These are phyloP conservation scores for Suillus subaureus DNA, from an alignment of 768 basidiomycete species.

Conservation along the genomic window DNA sequence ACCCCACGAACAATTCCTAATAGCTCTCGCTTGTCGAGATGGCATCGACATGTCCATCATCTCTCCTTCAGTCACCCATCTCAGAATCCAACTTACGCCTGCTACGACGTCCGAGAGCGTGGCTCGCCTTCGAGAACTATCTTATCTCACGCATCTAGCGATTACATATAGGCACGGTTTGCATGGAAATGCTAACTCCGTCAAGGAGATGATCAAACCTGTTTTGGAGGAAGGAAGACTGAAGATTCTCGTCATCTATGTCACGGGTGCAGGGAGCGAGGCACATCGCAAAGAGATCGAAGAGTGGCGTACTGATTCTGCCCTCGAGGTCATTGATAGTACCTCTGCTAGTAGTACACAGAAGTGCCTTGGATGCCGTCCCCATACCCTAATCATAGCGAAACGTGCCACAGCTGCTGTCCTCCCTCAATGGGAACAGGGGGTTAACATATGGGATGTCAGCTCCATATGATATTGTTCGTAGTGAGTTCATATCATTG, in stretches of 20 bases:
- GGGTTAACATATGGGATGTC: neutral
- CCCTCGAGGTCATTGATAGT: neutral
- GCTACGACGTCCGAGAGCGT: conserved; percentile 12
- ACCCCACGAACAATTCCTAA: conserved; percentile 36
- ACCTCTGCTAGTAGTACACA: neutral
- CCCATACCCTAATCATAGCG: neutral
- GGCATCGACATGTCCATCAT: conserved; percentile 36
- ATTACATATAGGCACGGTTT: conserved; percentile 13
- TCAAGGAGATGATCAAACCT: conserved; percentile 11
- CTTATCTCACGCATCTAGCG: conserved; percentile 20
- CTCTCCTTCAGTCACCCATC: conserved; percentile 32
- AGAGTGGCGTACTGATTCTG: conserved; percentile 8
- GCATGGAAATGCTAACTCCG: neutral
- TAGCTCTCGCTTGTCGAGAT: conserved; percentile 37
- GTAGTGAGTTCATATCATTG: neutral
- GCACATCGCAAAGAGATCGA: conserved; percentile 12
- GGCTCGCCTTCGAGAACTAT: conserved; percentile 15
- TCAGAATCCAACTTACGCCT: conserved; percentile 35
- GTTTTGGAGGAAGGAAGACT: conserved; percentile 12
- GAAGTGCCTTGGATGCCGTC: neutral
- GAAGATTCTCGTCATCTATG: conserved; percentile 14
- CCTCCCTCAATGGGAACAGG: conserved; percentile 1
- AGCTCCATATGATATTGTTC: neutral
- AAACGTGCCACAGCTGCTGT: neutral
- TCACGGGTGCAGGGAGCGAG: conserved; percentile 12